These are phyloP conservation scores for Blepharisma undulans DNA, from an alignment of 169 alveolate species.

Conservation along the genomic window DNA sequence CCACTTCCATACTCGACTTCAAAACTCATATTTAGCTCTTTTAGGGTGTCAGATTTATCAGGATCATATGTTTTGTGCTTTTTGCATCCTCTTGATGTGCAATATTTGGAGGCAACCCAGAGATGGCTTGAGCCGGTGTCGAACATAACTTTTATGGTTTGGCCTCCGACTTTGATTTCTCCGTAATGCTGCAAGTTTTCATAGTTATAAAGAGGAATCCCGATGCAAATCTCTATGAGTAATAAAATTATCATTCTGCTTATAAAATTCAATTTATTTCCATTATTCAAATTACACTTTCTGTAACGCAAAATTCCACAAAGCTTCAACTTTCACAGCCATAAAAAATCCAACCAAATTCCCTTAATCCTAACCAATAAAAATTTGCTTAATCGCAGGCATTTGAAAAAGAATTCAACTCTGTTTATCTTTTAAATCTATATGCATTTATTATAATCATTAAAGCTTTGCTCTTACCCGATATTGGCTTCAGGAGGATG, in stretches of 20 bases:
- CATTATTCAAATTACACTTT: not conserved
- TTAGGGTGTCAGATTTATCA: not conserved
- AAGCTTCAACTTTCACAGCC: not conserved
- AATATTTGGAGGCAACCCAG: slow-evolving; percentile 33
- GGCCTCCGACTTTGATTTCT: not conserved
- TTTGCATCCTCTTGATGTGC: slow-evolving; percentile 2
- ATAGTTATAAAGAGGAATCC: not conserved
- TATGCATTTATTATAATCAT: not conserved
- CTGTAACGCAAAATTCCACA: not conserved
- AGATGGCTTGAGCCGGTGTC: slow-evolving; percentile 31
- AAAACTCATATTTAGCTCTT: slow-evolving; percentile 3
- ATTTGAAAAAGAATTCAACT: not conserved
- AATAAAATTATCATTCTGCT: not conserved
- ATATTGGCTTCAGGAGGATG: not conserved
- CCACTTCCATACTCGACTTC: slow-evolving; percentile 32
- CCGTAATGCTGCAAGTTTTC: slow-evolving; percentile 37
- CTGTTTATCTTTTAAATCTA: not conserved
- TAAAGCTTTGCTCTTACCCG: not conserved
- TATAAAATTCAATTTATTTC: not conserved
- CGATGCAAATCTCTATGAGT: not conserved
- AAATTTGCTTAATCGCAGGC: not conserved
- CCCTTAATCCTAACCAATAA: not conserved
- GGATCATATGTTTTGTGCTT: slow-evolving; percentile 14
- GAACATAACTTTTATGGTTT: slow-evolving; percentile 4
- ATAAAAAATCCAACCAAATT: not conserved